These are phyloP conservation scores for Bjerkandera adusta DNA, from an alignment of 1,284 basidiomycete genomes.

Conservation along the genomic window DNA sequence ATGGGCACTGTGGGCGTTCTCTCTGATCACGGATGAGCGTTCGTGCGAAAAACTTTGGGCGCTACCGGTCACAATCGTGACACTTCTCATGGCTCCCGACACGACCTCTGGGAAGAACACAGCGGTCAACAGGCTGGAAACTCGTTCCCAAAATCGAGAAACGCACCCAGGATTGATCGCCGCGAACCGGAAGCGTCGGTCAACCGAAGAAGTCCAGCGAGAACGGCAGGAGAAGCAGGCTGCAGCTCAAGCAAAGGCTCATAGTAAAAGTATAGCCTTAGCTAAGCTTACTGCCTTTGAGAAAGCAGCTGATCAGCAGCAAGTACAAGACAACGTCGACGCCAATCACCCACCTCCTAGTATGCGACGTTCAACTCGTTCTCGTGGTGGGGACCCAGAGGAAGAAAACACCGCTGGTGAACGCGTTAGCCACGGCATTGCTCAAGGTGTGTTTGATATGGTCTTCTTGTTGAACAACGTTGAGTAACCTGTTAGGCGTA, in stretches of 20 bases:
- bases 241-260: neutral
- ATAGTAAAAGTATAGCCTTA: neutral
- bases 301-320: neutral
- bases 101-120: too few relatives aligned
- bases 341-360: neutral
- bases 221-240: neutral
- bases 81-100: too few relatives aligned
- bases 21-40: too few relatives aligned
- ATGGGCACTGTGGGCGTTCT: too few relatives aligned
- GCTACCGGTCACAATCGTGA: too few relatives aligned
- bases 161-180: too few relatives aligned
- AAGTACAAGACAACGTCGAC: neutral
- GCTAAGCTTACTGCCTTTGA: constrained; percentile 1
- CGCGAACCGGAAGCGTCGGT: too few relatives aligned
- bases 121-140: too few relatives aligned
- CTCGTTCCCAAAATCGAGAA: too few relatives aligned
- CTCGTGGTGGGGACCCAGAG: neutral
- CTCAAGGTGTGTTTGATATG: neutral
- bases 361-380: neutral
- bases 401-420: neutral
- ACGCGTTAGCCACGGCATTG: neutral
- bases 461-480: too few relatives aligned
- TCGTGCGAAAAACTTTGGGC: too few relatives aligned
- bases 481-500: too few relatives aligned
- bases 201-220: neutral